phyloP scores from a whole-genome alignment of 2,329 filamentous ascomycete species.

The Epichloe scottii region DNA sequence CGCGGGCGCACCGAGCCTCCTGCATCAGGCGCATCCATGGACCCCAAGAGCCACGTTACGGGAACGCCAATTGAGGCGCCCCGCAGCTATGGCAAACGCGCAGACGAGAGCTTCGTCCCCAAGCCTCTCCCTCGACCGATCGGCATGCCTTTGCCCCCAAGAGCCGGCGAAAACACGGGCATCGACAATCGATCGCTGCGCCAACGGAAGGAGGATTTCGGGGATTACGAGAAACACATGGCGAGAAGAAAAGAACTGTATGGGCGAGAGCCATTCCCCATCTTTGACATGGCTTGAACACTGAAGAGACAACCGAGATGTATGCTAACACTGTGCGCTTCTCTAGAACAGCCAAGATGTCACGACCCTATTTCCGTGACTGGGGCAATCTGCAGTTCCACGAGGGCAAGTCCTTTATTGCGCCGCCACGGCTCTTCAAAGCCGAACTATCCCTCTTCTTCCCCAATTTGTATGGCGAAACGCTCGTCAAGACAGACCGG shows the following conservation, averaged over 20 bases:
- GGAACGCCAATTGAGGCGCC: slow-evolving; percentile 44
- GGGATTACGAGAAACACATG: slow-evolving; percentile 76
- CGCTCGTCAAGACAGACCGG: slow-evolving; percentile 46
- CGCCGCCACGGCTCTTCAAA: slow-evolving; percentile 75
- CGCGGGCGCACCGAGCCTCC: slow-evolving; percentile 20
- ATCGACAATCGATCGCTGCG: slow-evolving; percentile 53
- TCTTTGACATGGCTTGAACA: not conserved
- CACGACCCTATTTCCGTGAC: slow-evolving; percentile 90
- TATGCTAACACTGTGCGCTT: slow-evolving; percentile 1
- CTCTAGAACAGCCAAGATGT: slow-evolving; percentile 56
- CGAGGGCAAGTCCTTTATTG: slow-evolving; percentile 84
- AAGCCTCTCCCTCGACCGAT: slow-evolving; percentile 60
- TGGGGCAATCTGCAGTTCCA: slow-evolving; percentile 75
- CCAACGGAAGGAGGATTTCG: slow-evolving; percentile 67
- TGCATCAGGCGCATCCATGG: slow-evolving; percentile 22
- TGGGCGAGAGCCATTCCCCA: not conserved
- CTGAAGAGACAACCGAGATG: not conserved
- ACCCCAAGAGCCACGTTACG: slow-evolving; percentile 25
- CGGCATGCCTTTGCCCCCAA: slow-evolving; percentile 63
- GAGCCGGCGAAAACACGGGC: slow-evolving; percentile 70
- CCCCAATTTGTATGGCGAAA: slow-evolving; percentile 77
- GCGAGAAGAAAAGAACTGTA: slow-evolving; percentile 64
- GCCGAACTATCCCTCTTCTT: slow-evolving; percentile 78
- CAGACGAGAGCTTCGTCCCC: slow-evolving; percentile 41
- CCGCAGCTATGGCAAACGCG: slow-evolving; percentile 43